phyloP scores from a whole-genome alignment of 768 basidiomycete genomes.

The Amanita inopinata region DNA sequence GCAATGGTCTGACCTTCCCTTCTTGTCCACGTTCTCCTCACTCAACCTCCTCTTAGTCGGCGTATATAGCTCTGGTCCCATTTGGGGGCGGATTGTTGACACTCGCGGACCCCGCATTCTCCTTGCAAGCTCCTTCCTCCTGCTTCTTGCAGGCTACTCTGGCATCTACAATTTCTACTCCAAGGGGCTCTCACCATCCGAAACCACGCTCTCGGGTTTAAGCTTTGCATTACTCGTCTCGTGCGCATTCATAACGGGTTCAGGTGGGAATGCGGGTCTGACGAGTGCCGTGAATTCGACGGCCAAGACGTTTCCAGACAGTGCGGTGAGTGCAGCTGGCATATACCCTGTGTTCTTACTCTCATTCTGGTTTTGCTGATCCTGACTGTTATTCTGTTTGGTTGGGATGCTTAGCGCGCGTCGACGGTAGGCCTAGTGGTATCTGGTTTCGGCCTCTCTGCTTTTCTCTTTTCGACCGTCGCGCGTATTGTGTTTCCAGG shows the following conservation, averaged over 20 bases:
- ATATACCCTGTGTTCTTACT: not conserved
- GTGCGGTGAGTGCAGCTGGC: conserved; percentile 53
- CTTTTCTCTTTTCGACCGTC: conserved; percentile 79
- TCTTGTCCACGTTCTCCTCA: not conserved
- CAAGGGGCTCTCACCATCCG: conserved; percentile 30
- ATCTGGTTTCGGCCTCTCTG: conserved; percentile 85
- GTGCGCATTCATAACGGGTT: conserved; percentile 66
- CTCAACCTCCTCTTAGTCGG: conserved; percentile 39
- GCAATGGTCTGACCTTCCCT: conserved; percentile 43
- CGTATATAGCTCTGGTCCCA: conserved; percentile 64
- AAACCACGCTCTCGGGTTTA: conserved; percentile 27
- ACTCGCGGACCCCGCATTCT: conserved; percentile 59
- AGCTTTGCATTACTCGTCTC: conserved; percentile 42
- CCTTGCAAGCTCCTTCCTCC: conserved; percentile 46
- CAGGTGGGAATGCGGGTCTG: conserved; percentile 67
- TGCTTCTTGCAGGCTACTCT: conserved; percentile 62
- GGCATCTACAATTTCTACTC: conserved; percentile 56
- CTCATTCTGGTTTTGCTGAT: not conserved
- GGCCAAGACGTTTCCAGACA: conserved; percentile 74
- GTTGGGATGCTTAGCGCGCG: conserved; percentile 53
- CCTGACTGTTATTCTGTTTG: too few species aligned
- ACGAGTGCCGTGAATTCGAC: conserved; percentile 68
- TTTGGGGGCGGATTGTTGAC: conserved; percentile 78
- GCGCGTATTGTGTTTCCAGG: conserved; percentile 67
- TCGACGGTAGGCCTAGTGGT: conserved; percentile 70